Evolutionary conservation across 768 basidiomycete species (phyloP), one percentile per base, ranked within the genome.

Genomic region (Brasilioporus rufonigricans): DNA sequence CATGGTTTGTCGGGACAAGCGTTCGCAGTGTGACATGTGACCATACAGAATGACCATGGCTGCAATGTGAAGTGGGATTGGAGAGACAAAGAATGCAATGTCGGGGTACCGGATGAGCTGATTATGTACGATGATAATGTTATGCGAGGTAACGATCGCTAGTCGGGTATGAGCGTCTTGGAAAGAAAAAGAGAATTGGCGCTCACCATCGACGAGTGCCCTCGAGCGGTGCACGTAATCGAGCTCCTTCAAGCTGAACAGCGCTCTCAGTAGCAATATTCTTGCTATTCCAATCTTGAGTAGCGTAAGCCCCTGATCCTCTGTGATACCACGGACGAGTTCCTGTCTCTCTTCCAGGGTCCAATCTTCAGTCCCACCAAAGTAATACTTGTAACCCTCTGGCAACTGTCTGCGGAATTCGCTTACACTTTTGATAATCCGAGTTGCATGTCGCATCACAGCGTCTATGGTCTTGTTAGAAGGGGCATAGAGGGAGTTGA

Each of bases 21-120:
- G 80, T 26, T 89, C 82, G 56, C 87, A 88, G 49, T 83, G 82
- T 8, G 87, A 89, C 80, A 91, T 91, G 63, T 88, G 88, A 1
- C 91, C 91, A 65, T 87, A 93, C 19, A 93, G 78, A 56, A 93
- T 92, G 54, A 93, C 89, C 91, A 93, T 92, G 8, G 91, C 91
- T 0, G 91, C 87, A 50, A 93, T 91, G 70, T 93, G 91, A 19
- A 93, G 77, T 14, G 91, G 91, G 55, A 90, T 91, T 2, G 91
- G 91, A 4, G 91, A 92, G 23, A 89, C 89, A 67, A 93, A 93
- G 75, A 93, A 93, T 4, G 85, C 88, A 61, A 88, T 87, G 54
- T 93, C 87, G 12, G 91, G 91, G 78, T 86, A 93, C 32, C 81
- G 81, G 61, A 92, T 90, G 49, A 93, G 81, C 59, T 89, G 84